Evolutionary conservation across 805 yeast genomes (phyloP), one percentile per base, ranked within the genome.

Genomic region (Candida sphagnicola): DNA sequence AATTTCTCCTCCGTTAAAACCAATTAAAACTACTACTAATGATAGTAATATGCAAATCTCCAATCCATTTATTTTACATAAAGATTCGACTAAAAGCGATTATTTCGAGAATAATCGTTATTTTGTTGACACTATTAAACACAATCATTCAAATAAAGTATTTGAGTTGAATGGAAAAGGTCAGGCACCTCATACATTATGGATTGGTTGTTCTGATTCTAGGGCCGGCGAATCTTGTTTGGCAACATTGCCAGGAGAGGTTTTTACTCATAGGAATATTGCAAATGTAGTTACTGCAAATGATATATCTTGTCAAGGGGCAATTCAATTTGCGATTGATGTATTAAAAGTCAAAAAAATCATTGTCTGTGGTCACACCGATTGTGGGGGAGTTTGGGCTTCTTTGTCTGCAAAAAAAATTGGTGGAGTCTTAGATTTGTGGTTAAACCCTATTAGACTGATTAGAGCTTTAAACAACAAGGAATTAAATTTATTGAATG

Each of bases 201-300:
- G 96, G 90, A 83, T 90, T 43, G 95, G 96, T 3, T 90, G 98
- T 57, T 82, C 95, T 3, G 98, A 90, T 59, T 86, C 96, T 2
- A 78, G 98, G 50, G 83, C 86, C 41, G 85, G 89, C 47, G 97
- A 90, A 56, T 70, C 74, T 31, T 79, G 87, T 39, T 70, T 88
- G 18, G 70, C 81, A 4, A 78, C 88, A n/a, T 66, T 79, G 17
- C 96, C 96, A 1, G 98, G 98, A 37, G 96, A 90, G 59, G 77
- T 88, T 5, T 90, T 90, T 65, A 84, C 89, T 3, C 85, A 85
- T 56, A 78, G 96, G 56, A 88, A 88, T 52, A 85, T 90, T 43
- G 96, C 95, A 35, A 90, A 90, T 59, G 68, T 82, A 25, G 72
- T 89, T 37, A 74, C 78, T 39, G 70, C 82, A 18, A 76, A 78